Evolutionary conservation across 2,329 filamentous ascomycete species (phyloP).

Genomic region (Laburnicola sp.): DNA sequence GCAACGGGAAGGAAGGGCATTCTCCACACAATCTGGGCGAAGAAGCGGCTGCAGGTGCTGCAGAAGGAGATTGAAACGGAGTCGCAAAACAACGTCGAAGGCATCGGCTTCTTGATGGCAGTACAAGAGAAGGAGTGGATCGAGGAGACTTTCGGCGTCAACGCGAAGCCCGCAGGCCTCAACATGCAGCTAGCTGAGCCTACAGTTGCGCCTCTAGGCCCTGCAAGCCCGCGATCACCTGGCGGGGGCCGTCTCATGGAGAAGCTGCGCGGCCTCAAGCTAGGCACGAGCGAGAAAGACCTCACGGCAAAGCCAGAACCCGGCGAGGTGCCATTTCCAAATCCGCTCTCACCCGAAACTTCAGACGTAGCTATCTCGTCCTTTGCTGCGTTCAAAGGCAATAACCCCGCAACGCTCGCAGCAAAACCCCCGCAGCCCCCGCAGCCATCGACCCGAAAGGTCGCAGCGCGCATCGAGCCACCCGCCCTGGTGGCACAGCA

Average conservation of each 20-base stretch:
- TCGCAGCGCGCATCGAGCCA: conserved; percentile 41
- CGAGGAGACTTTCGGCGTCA: conserved; percentile 73
- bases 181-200: conserved; percentile 43
- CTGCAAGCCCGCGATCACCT: conserved; percentile 62
- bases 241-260: conserved; percentile 72
- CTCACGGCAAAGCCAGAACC: conserved; percentile 53
- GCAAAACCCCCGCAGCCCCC: conserved; percentile 47
- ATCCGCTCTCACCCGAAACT: conserved; percentile 63
- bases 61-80: conserved; percentile 77
- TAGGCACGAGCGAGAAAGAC: conserved; percentile 72
- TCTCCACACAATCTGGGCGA: conserved; percentile 87
- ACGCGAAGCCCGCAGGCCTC: conserved; percentile 47
- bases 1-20: conserved; percentile 76
- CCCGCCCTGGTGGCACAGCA: conserved; percentile 48
- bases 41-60: conserved; percentile 74
- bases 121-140: conserved; percentile 85
- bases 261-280: conserved; percentile 76
- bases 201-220: conserved; percentile 55
- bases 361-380: conserved; percentile 65
- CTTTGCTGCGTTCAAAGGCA: conserved; percentile 62
- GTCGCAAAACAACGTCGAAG: conserved; percentile 73
- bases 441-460: conserved; percentile 38
- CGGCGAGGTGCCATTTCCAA: conserved; percentile 35
- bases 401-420: conserved; percentile 46
- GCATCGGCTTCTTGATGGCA: conserved; percentile 82